phyloP scores from a whole-genome alignment of 768 basidiomycete genomes.

The Phanerodontia chrysosporium region DNA sequence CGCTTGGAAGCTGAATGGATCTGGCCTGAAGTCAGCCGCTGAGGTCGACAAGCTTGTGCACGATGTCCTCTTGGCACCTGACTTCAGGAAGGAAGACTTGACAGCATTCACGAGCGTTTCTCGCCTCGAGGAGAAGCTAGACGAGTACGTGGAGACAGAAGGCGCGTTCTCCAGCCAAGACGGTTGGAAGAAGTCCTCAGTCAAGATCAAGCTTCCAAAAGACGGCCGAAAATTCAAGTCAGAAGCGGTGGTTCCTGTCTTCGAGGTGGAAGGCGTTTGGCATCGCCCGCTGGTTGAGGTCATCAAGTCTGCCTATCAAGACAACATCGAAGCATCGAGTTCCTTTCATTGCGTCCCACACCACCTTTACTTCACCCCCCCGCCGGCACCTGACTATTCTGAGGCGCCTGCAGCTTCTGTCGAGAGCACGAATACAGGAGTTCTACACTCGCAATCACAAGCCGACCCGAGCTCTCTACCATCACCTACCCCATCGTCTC shows the following conservation, averaged over 20 bases:
- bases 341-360: constrained; percentile 9
- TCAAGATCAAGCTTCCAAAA: constrained; percentile 24
- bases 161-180: constrained; percentile 14
- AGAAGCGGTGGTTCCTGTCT: constrained; percentile 26
- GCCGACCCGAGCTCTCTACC: too few species aligned
- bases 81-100: constrained; percentile 21
- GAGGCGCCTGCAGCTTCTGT: constrained; percentile 23
- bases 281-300: constrained; percentile 24
- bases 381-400: not conserved
- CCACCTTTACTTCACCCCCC: not conserved
- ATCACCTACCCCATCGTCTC: too few species aligned
- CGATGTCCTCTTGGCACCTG: constrained; percentile 18
- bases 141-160: constrained; percentile 12
- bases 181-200: constrained; percentile 13
- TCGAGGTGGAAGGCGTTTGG: constrained; percentile 26
- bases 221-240: constrained; percentile 1
- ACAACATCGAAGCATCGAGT: not conserved
- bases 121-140: constrained; percentile 10
- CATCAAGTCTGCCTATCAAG: constrained; percentile 18
- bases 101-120: constrained; percentile 14
- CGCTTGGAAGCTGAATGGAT: constrained; percentile 29
- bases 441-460: constrained; percentile 22
- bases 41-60: constrained; percentile 25
- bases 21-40: constrained; percentile 21
- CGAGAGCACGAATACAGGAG: constrained; percentile 31